Percentiles rank a stretch among this genome's conserved stretches.
Conservation (phyloP, 2,329 filamentous ascomycete genomes). For the Neopestalotiopsis sp. region DNA sequence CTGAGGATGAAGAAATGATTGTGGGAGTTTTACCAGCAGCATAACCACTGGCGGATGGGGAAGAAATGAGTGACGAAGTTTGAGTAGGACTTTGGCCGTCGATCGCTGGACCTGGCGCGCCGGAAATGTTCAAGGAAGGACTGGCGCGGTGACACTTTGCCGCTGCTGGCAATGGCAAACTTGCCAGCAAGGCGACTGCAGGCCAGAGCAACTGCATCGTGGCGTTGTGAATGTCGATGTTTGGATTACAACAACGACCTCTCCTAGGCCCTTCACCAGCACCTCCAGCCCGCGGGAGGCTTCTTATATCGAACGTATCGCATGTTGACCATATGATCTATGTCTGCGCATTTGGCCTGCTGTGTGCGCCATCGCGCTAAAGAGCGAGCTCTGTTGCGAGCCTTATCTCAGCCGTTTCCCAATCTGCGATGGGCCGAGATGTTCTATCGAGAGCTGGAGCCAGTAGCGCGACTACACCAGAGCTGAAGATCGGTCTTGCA, state of each 20-base stretch:
- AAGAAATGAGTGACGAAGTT: neutral
- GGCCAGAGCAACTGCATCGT: constrained; percentile 9
- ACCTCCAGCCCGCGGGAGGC: neutral
- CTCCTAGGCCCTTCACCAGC: neutral
- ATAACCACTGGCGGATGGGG: neutral
- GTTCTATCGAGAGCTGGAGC: neutral
- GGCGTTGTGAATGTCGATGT: neutral
- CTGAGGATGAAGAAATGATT: neutral
- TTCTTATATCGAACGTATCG: neutral
- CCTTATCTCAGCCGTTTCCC: neutral
- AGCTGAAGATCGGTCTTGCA: neutral
- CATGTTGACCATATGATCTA: neutral
- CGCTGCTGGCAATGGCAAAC: constrained; percentile 1
- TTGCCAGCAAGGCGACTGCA: constrained; percentile 8
- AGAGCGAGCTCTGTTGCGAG: neutral
- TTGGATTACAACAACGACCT: neutral
- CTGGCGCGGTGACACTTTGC: neutral
- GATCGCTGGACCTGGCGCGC: neutral
- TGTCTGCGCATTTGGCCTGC: neutral
- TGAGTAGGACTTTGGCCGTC: neutral
- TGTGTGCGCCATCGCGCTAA: neutral
- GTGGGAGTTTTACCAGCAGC: neutral
- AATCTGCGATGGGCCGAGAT: neutral
- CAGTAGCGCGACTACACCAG: neutral
- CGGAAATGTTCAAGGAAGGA: neutral